Conservation (phyloP, 805 yeast genomes). For the Kodamaea nitidulidarum region DNA sequence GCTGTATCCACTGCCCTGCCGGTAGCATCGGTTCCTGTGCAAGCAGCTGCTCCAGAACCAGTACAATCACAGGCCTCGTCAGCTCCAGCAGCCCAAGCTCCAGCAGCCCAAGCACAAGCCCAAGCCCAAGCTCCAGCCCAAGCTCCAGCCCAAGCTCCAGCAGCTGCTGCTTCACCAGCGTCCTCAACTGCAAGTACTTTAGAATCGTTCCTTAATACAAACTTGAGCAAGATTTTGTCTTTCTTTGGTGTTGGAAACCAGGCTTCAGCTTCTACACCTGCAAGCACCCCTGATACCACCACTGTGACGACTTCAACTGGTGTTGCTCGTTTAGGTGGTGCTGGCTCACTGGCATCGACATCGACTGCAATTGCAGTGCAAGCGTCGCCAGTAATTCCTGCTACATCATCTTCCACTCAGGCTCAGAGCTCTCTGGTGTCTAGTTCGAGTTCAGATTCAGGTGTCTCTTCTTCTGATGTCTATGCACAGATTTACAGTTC, state of each 20-base stretch:
- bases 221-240: constrained; percentile 10
- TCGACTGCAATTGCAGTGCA: constrained; percentile 4
- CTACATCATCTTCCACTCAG: constrained; percentile 1
- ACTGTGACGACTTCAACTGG: constrained; percentile 10
- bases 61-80: constrained; percentile 8
- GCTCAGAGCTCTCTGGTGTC: constrained; percentile 12
- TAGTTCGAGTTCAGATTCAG: constrained; percentile 3
- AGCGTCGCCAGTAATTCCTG: constrained; percentile 6
- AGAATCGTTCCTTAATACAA: constrained; percentile 9
- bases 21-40: constrained; percentile 10
- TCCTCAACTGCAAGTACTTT: constrained; percentile 6
- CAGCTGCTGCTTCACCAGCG: constrained; percentile 9
- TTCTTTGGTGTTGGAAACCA: constrained; percentile 11
- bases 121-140: constrained; percentile 11
- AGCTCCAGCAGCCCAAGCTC: constrained; percentile 12
- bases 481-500: constrained; percentile 19
- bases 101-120: constrained; percentile 16
- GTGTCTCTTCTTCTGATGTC: constrained; percentile 6
- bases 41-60: too few species aligned
- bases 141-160: constrained; percentile 9
- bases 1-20: constrained; percentile 10
- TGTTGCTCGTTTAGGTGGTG: constrained; percentile 7
- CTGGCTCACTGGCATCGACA: constrained; percentile 1
- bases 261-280: not conserved
- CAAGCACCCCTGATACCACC: constrained; percentile 2